Percentiles rank a stretch among this genome's conserved stretches.
These are phyloP conservation scores for Rhodotorula sp. DNA, from an alignment of 1,284 basidiomycete genomes.

Conservation along the genomic window DNA sequence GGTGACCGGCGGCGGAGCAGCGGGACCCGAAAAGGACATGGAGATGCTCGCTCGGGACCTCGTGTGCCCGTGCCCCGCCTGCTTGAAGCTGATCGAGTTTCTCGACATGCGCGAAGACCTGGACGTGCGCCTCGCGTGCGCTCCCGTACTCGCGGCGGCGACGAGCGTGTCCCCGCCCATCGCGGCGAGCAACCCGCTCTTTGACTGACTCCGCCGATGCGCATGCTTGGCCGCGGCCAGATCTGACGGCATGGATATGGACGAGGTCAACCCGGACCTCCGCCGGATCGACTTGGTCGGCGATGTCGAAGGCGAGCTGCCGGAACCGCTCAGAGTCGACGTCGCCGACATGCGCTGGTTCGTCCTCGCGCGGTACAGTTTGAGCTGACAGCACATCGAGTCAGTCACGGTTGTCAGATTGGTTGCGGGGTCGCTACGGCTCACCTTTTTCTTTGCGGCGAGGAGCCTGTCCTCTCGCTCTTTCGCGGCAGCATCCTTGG, in stretches of 20 bases:
- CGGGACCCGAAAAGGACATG: conserved; percentile 35
- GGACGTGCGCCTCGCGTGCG: conserved; percentile 19
- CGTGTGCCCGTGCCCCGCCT: conserved; percentile 34
- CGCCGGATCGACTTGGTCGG: conserved; percentile 12
- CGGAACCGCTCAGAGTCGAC: conserved; percentile 11
- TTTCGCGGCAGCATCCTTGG: conserved; percentile 39
- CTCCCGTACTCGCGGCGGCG: not conserved
- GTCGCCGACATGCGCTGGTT: conserved; percentile 29
- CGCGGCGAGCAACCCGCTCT: conserved; percentile 23
- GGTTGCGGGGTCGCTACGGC: not conserved
- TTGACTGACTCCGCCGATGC: conserved; percentile 36
- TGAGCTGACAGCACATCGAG: conserved; percentile 22
- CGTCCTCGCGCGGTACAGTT: conserved; percentile 37
- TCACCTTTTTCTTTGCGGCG: conserved; percentile 41
- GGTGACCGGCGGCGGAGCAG: not conserved
- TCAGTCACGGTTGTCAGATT: not conserved
- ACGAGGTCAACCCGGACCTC: conserved; percentile 10
- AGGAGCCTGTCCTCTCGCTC: conserved; percentile 40
- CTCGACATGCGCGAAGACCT: conserved; percentile 27
- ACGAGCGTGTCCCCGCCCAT: conserved; percentile 15
- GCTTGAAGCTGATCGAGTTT: conserved; percentile 29
- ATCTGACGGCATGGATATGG: conserved; percentile 21
- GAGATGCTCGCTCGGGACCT: conserved; percentile 38
- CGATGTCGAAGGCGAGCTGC: conserved; percentile 1
- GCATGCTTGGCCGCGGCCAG: conserved; percentile 16